These are phyloP conservation scores for Dothistroma septosporum DNA, from an alignment of 2,329 filamentous ascomycete species.

Conservation along the genomic window DNA sequence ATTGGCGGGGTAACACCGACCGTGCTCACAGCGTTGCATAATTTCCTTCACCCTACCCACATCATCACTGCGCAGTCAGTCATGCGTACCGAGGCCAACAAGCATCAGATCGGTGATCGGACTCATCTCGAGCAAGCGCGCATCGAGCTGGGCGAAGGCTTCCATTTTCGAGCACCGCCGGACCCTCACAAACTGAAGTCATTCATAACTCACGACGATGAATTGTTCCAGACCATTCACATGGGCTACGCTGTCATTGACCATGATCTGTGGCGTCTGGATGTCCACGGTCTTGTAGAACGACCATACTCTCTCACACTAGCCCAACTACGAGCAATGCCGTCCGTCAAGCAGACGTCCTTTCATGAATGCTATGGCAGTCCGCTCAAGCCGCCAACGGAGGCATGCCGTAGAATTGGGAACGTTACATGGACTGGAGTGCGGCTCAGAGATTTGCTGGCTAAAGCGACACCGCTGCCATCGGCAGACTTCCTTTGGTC, in stretches of 20 bases:
- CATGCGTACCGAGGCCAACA: background rate
- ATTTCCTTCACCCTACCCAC: background rate
- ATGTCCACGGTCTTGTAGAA: slow-evolving; percentile 33
- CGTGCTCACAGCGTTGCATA: background rate
- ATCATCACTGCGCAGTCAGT: background rate
- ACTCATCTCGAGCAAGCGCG: background rate
- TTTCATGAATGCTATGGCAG: slow-evolving; percentile 39
- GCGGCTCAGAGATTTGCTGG: slow-evolving; percentile 25
- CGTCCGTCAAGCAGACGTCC: slow-evolving; percentile 27
- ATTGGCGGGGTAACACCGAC: background rate
- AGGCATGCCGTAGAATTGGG: slow-evolving; percentile 33
- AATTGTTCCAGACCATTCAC: slow-evolving; percentile 38
- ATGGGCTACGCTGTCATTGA: slow-evolving; percentile 35
- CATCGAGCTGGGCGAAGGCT: background rate
- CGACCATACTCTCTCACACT: slow-evolving; percentile 30
- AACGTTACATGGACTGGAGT: slow-evolving; percentile 38
- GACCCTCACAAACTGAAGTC: slow-evolving; percentile 78
- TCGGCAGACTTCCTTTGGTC: slow-evolving; percentile 29
- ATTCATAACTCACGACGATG: slow-evolving; percentile 75
- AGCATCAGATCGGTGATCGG: background rate
- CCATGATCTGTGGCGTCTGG: slow-evolving; percentile 28
- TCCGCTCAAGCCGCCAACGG: slow-evolving; percentile 30
- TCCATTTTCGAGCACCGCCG: background rate
- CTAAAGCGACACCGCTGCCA: slow-evolving; percentile 17
- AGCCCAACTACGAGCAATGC: slow-evolving; percentile 27